Conservation (phyloP, 2,329 filamentous ascomycete genomes). For the Trichoderma hamatum region DNA sequence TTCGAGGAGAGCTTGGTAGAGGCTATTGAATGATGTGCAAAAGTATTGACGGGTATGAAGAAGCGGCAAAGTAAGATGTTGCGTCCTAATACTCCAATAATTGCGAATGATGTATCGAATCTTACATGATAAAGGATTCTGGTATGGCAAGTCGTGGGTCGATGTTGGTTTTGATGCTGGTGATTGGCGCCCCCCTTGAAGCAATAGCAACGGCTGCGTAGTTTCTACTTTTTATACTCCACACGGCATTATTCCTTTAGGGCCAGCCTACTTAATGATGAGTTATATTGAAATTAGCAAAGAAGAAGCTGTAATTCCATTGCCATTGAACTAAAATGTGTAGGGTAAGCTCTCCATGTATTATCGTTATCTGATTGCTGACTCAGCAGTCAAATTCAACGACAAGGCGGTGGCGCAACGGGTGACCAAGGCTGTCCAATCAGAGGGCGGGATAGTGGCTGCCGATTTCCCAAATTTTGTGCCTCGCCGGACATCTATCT, state of each 20-base stretch:
- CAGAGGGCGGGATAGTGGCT: neutral
- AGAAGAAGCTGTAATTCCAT: neutral
- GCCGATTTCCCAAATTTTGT: slow-evolving; percentile 27
- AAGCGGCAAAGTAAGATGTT: neutral
- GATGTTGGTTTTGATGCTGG: neutral
- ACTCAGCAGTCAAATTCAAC: slow-evolving; percentile 18
- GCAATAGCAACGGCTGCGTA: neutral
- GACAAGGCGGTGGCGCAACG: slow-evolving; percentile 6
- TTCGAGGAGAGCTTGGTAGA: neutral
- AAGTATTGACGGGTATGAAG: neutral
- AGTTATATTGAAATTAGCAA: neutral
- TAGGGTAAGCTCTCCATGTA: neutral
- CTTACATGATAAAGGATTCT: neutral
- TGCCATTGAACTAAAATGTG: neutral
- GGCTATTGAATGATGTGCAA: neutral
- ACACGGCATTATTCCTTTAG: neutral
- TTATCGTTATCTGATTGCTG: neutral
- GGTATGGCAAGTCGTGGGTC: neutral
- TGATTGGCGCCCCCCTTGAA: neutral
- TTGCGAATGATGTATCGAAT: neutral
- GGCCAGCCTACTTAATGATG: rapidly evolving
- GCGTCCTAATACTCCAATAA: neutral
- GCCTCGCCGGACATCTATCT: slow-evolving; percentile 23
- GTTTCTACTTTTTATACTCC: no score
- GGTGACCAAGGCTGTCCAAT: slow-evolving; percentile 12